phyloP scores from a whole-genome alignment of 768 basidiomycete genomes.

The Inosperma sp. region DNA sequence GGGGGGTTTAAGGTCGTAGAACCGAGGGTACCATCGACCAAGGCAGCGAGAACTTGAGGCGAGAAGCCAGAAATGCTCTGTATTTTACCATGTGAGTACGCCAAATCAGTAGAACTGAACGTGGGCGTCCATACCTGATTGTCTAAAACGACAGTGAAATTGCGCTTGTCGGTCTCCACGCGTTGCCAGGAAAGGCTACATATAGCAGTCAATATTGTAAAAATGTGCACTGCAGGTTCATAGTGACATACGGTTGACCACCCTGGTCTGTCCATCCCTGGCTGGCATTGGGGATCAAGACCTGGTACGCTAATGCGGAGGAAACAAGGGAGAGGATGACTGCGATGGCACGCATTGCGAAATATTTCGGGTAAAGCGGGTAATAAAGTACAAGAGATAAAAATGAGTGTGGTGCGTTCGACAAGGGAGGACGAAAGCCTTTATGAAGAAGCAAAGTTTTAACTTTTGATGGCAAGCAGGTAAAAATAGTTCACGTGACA shows the following conservation, averaged over 20 bases:
- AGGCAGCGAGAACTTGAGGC: slow-evolving; percentile 49
- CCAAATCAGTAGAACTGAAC: not conserved
- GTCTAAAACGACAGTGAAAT: slow-evolving; percentile 65
- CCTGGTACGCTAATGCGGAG: slow-evolving; percentile 57
- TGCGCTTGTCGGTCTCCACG: slow-evolving; percentile 60
- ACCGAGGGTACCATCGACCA: slow-evolving; percentile 47
- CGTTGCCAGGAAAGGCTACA: slow-evolving; percentile 54
- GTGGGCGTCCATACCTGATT: slow-evolving; percentile 57
- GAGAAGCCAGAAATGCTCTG: slow-evolving; percentile 33
- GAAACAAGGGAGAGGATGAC: slow-evolving; percentile 44
- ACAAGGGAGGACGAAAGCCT: not conserved
- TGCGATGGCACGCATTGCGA: slow-evolving; percentile 41
- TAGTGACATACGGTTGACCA: slow-evolving; percentile 39
- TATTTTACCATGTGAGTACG: slow-evolving; percentile 1
- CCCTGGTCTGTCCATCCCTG: slow-evolving; percentile 57
- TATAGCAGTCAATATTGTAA: not conserved
- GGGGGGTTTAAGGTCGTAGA: slow-evolving; percentile 46
- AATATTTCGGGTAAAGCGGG: slow-evolving; percentile 14
- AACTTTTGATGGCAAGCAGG: no score
- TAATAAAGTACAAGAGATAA: slow-evolving; percentile 15
- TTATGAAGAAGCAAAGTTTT: no score
- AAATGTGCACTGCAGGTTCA: not conserved
- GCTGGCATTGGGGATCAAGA: slow-evolving; percentile 46
- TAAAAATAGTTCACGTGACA: no score
- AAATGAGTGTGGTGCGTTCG: slow-evolving; percentile 7